Percentiles rank a stretch among this genome's conserved stretches.
Evolutionary conservation across 1,139 yeast genomes (phyloP).

Genomic region (Geotrichum klebahnii): DNA sequence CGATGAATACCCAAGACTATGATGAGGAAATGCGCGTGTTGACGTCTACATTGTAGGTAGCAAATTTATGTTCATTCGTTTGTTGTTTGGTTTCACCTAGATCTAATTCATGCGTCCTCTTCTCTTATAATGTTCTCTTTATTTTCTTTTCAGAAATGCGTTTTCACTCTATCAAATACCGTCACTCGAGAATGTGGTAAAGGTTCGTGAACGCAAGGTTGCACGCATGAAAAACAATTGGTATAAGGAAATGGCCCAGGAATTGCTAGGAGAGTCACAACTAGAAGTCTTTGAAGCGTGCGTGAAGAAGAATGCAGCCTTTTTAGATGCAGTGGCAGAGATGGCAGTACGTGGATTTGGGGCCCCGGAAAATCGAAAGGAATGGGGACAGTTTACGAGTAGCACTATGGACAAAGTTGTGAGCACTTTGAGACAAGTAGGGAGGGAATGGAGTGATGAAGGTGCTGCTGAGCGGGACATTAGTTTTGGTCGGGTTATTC

Average conservation of each 20-base stretch:
- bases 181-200: conserved; percentile 28
- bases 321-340: conserved; percentile 46
- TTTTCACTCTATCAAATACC: conserved; percentile 28
- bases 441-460: conserved; percentile 72
- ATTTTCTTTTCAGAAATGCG: conserved; percentile 26
- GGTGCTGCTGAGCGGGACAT: conserved; percentile 52
- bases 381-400: conserved; percentile 48
- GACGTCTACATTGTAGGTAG: conserved; percentile 31
- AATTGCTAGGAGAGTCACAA: conserved; percentile 35
- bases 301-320: conserved; percentile 49
- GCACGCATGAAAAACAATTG: conserved; percentile 20
- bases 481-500: conserved; percentile 48
- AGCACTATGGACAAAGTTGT: conserved; percentile 60
- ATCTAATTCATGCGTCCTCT: background rate
- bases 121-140: background rate
- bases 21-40: conserved; percentile 29
- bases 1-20: conserved; percentile 16
- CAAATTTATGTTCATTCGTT: background rate
- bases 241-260: conserved; percentile 24
- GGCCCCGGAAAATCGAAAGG: conserved; percentile 40
- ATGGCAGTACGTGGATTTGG: conserved; percentile 52
- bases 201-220: conserved; percentile 30
- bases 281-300: conserved; percentile 46
- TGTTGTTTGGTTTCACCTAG: background rate
- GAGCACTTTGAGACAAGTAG: conserved; percentile 58